Base-by-base conservation (phyloP, 140 eudicot genomes). In the Senecio squalidus region DNA sequence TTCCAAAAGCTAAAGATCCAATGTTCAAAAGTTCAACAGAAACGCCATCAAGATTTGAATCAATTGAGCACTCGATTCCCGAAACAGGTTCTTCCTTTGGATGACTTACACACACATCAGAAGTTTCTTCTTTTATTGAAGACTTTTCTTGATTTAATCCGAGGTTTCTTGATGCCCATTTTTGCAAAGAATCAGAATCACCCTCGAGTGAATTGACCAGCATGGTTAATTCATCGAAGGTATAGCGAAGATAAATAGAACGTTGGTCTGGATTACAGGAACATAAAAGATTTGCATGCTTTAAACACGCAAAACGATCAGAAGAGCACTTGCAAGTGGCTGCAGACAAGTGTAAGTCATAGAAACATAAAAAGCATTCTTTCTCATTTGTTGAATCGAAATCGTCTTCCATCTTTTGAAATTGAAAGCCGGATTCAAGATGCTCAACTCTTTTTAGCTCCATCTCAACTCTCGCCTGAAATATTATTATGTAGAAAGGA, bases 351-450 rank as follows among this genome's bases (percentile, higher is more conserved):
- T 88, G 95, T 18, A 88, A 67, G 70, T 88, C 96, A 17, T 76
- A 88, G 59, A 84, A 82, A 75, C 96, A 88, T 18, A 75, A 29
- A 52, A 72, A 68, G 16, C 96, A 88, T 74, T 88, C 96, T 67
- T 80, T 81, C 49, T 88, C 96, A 5, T 47, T 60, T 31, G 72
- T 40, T n/a, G 71, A 34, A 67, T 84, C 88, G 1, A 79, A 84
- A 33, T 82, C 88, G 0, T 60, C 70, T 55, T 82, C 85, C 87
- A 79, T 88, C 67, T 76, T 88, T 54, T 65, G 74, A 55, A 77
- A 66, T 48, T 29, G 67, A 49, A 76, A 72, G 17, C 65, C 47
- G 17, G 18, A 13, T 21, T 72, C 62, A 4, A 84, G 89, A 14
- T 60, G 31, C 57, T 75, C 72, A 3, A 80, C 39, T 64, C 86